Evolutionary conservation across 1,139 yeast genomes (phyloP), one percentile per base, ranked within the genome.

Genomic region (Saccharomyces pastorianus): DNA sequence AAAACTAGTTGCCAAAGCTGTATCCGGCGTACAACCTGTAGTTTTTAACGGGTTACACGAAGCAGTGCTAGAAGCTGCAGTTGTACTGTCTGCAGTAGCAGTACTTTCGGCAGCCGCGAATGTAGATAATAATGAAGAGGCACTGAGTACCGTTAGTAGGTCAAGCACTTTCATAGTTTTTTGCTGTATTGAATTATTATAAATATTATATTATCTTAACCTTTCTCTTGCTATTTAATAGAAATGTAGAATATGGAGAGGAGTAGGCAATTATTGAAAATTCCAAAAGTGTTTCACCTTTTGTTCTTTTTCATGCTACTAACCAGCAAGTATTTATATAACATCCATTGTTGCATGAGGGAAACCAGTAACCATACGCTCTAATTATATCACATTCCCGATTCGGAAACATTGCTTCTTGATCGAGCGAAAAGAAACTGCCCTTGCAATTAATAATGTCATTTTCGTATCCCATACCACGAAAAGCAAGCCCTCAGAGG

Each of bases 1-100:
- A 58, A 84, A 71, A 0, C 86, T 74, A 0, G 80, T 68, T 0
- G 79, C 84, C 51, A 85, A 73, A 0, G 90, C 90, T 3, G 77
- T 66, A 59, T 81, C 78, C 8, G 80, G 71, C 0, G 83, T 59
- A 63, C 83, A 79, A 6, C 67, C 52, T 1, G 71, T 53, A 0
- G 66, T 50, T 5, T 53, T 58, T 51, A 77, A 49, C 8, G 82
- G 82, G 58, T 78, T 74, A 57, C 82, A 78, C 1, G 66, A 56
- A 4, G 65, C 55, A 8, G 65, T 58, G 34, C 34, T 31, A 5
- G 34, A 31, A 1, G 64, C 57, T 3, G 69, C 58, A 11, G 63
- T 53, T 13, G 54, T 8, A 38, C 44, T 38, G 25, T 20, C 44
- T 9, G 44, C 4, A 17, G 7, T 17, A 17, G 44, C 17, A 9